Base-by-base conservation (phyloP, 2,329 filamentous ascomycete genomes). In the Sclerotinia glacialis region DNA sequence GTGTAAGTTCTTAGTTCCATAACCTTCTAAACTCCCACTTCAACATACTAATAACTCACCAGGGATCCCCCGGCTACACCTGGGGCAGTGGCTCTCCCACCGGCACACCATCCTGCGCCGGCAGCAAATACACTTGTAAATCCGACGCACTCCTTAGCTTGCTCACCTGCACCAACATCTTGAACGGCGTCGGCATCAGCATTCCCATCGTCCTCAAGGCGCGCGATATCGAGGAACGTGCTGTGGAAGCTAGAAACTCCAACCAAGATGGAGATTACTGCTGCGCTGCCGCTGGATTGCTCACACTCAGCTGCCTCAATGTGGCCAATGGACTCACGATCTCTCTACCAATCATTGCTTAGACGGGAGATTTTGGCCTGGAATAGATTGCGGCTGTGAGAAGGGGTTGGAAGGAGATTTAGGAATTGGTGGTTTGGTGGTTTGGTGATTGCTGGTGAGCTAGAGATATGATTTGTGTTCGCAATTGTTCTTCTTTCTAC, bases 181-280 rank as follows among this genome's bases (percentile, higher is more conserved):
- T 59, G 42, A 59, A 47, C 21, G 5, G 6, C 4, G 18, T 47
- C 16, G 21, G 1, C 26, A 18, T 47, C 28, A 47, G 12, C 42
- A 47, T 59, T 34, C 56, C 56, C 11, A 47, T 59, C 14, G 1
- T 18, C 4, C 26, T 59, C 9, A 34, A 47, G 18, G 21, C 6
- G 6, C 56, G 56, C n/a, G 56, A 8, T 34, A 4, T 34, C 11
- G 56, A 59, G 21, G 53, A 23, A 18, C 31, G 52, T 8, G 53
- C 6, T 9, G 16, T 40, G 2, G 52, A 55, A 16, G 52, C 52
- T 4, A 31, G 52, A 14, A 37, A 21, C 12, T 8, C 11, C 31
- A 47, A 18, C 7, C 28, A 59, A 0, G 42, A 59, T 18, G 56
- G 56, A 21, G 56, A 59, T 47, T 59, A 59, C 21, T 59, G 56